Percentiles rank a stretch among this genome's conserved stretches.
These are phyloP conservation scores for Sporodiniella umbellata DNA, from an alignment of 371 early-diverging fungal genomes.

Conservation along the genomic window DNA sequence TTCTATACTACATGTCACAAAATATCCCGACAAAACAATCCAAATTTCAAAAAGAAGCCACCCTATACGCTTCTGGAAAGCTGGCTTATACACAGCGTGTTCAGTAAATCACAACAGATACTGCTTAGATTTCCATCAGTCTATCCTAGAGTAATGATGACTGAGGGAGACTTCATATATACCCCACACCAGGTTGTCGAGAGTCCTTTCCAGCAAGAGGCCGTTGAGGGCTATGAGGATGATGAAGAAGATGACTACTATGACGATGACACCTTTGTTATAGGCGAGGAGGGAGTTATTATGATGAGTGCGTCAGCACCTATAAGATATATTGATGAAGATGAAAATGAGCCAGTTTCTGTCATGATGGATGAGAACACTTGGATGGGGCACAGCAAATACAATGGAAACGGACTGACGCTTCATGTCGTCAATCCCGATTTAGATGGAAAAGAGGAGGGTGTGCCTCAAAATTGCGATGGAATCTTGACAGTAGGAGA, in stretches of 20 bases:
- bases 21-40: slow-evolving; percentile 42
- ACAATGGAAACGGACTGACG: slow-evolving; percentile 13
- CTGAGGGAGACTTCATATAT: slow-evolving; percentile 47
- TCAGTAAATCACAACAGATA: slow-evolving; percentile 49
- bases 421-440: slow-evolving; percentile 29
- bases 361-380: slow-evolving; percentile 41
- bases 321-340: slow-evolving; percentile 11
- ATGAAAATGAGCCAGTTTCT: not conserved
- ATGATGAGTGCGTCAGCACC: slow-evolving; percentile 32
- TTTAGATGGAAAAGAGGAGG: slow-evolving; percentile 21
- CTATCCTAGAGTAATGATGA: slow-evolving; percentile 35
- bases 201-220: no score
- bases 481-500: no score
- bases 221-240: slow-evolving; percentile 22
- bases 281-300: slow-evolving; percentile 24
- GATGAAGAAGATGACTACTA: slow-evolving; percentile 23
- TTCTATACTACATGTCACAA: slow-evolving; percentile 49
- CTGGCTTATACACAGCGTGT: slow-evolving; percentile 45
- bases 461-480: no score
- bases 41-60: slow-evolving; percentile 34
- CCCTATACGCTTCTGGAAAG: slow-evolving; percentile 42
- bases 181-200: slow-evolving; percentile 44
- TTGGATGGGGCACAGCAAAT: slow-evolving; percentile 38
- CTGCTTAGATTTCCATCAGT: slow-evolving; percentile 34
- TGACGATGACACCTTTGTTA: slow-evolving; percentile 25